Conservation (phyloP, 75 land plant genomes). For the Gnetum montanum region DNA sequence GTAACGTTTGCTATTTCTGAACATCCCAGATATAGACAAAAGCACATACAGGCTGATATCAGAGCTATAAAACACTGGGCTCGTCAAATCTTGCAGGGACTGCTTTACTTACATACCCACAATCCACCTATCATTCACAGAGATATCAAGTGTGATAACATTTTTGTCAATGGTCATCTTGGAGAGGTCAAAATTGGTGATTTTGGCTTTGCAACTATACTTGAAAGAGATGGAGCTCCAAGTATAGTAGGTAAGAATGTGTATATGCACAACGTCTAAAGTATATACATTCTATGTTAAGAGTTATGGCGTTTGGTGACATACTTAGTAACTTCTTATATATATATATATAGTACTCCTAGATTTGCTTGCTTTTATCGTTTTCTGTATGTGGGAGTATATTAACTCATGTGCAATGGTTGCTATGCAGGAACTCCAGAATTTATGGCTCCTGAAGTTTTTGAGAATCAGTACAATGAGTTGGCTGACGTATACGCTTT, state of each 20-base stretch:
- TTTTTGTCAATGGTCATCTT: constrained; percentile 61
- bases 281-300: too few relatives aligned
- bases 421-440: constrained; percentile 49
- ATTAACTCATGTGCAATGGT: too few relatives aligned
- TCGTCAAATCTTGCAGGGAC: constrained; percentile 45
- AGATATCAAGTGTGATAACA: constrained; percentile 66
- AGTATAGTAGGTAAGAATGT: constrained; percentile 50
- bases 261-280: too few relatives aligned
- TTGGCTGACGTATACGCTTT: constrained; percentile 59
- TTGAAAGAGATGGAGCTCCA: constrained; percentile 37
- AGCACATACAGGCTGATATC: constrained; percentile 55
- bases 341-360: too few relatives aligned
- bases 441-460: constrained; percentile 64
- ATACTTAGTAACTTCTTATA: too few relatives aligned
- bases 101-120: constrained; percentile 51
- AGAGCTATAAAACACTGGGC: constrained; percentile 74
- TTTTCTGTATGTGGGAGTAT: too few relatives aligned
- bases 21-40: constrained; percentile 36
- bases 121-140: constrained; percentile 52
- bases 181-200: constrained; percentile 74
- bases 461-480: constrained; percentile 54
- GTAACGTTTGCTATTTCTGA: too few relatives aligned
- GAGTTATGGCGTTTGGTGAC: too few relatives aligned
- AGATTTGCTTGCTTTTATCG: too few relatives aligned
- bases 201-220: constrained; percentile 43